These are phyloP conservation scores for Stemphylium vesicarium DNA, from an alignment of 2,329 filamentous ascomycete species.

Conservation along the genomic window DNA sequence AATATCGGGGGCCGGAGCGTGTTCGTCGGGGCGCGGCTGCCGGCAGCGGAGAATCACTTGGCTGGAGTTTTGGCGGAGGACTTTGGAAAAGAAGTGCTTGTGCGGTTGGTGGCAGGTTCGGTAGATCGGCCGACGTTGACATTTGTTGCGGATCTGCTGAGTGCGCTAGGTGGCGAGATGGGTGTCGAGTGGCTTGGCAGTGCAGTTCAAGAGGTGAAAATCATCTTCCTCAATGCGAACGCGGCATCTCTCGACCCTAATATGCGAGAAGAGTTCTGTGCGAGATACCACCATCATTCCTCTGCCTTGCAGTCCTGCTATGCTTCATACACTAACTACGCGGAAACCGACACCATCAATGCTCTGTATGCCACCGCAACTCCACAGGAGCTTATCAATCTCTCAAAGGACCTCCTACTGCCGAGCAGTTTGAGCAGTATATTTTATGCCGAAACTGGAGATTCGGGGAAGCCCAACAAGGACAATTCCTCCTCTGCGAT, in stretches of 20 bases:
- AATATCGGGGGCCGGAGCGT: background rate
- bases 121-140: background rate
- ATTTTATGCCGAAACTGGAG: background rate
- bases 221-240: background rate
- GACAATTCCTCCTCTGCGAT: conserved; percentile 1
- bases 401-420: background rate
- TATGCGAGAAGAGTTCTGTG: background rate
- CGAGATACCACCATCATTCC: conserved; percentile 1
- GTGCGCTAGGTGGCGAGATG: background rate
- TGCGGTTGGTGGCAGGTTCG: background rate
- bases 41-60: background rate
- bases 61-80: background rate
- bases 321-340: background rate
- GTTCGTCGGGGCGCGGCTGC: background rate
- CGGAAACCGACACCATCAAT: background rate
- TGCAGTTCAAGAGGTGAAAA: background rate
- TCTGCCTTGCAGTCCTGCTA: background rate
- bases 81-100: background rate
- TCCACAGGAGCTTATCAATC: background rate
- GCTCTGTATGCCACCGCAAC: background rate
- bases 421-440: background rate
- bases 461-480: background rate
- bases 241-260: background rate
- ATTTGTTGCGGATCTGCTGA: conserved; percentile 2
- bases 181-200: background rate